Conservation (phyloP, 192 early-diverging fungal species). For the Coemansia sp. region DNA sequence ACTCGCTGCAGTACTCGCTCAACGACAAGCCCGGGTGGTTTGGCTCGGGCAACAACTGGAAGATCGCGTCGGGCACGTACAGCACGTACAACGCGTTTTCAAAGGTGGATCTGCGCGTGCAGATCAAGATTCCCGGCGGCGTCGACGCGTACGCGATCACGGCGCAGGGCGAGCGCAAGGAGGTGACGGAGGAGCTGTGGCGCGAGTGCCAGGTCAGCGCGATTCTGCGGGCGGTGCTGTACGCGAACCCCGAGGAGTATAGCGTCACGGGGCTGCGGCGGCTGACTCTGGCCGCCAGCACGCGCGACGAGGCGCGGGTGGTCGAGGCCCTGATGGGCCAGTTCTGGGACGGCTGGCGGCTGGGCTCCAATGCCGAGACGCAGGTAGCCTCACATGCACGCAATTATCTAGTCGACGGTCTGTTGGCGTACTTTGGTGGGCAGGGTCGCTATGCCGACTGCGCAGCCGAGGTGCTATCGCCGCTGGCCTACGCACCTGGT, state of each 20-base stretch:
- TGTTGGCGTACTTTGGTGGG: conserved; percentile 86
- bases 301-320: conserved; percentile 70
- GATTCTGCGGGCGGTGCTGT: conserved; percentile 83
- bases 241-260: conserved; percentile 83
- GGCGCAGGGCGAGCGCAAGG: conserved; percentile 78
- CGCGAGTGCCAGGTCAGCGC: conserved; percentile 85
- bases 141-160: conserved; percentile 92
- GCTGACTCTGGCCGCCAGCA: conserved; percentile 77
- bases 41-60: conserved; percentile 50
- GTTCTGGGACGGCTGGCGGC: conserved; percentile 91
- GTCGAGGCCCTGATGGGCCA: conserved; percentile 76
- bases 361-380: conserved; percentile 90
- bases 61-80: conserved; percentile 69
- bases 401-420: conserved; percentile 85
- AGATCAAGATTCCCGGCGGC: conserved; percentile 96
- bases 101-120: conserved; percentile 94
- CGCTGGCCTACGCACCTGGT: conserved; percentile 44
- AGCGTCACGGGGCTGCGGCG: conserved; percentile 86
- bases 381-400: conserved; percentile 87
- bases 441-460: conserved; percentile 70
- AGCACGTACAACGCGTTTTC: conserved; percentile 98
- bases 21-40: conserved; percentile 47
- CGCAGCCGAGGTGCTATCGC: conserved; percentile 79
- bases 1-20: conserved; percentile 81
- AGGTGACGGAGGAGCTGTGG: conserved; percentile 79